Evolutionary conservation across 148 eudicot species (phyloP), one percentile per base, ranked within the genome.

Genomic region (Chenopodium berlandieri): DNA sequence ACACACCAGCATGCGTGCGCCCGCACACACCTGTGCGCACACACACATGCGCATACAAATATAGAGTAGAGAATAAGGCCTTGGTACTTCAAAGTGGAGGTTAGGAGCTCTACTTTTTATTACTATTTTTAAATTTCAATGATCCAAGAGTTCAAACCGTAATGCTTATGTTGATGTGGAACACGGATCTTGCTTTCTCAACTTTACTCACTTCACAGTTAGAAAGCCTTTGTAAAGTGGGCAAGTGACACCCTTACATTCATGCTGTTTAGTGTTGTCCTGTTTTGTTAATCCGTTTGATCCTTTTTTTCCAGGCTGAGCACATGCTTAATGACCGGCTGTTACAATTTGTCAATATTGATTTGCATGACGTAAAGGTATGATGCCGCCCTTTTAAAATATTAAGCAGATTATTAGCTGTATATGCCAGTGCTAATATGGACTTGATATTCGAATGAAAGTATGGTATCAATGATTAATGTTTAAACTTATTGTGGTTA

Each of bases 351-450:
- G 97, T 92, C 85, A 94, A 94, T 86, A 85, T 94, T 80, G 99
- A 96, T 86, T 86, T 96, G 86, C 99, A 88, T 60, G 98, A 96
- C 75, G 99, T 96, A 78, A 96, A 96, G 99, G 99, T 95, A 93
- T 58, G 56, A 12, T 76, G 14, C 19, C 27, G 47, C 16, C n/a
- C 13, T 52, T 7, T 1, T 30, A 13, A 19, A 71, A 2, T 37
- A 44, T 71, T 7, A 3, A 40, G 7, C 13, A 71, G 30, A 40
- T 44, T 37, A 1, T 71, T 40, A 25, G 30, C 60, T 73, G 20
- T 73, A 27, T 46, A 14, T 17, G 12, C 19, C 56, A 20, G 47
- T 8, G 48, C 27, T 71, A 22, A 27, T 40, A 5, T 16, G 22
- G 16, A 46, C 2, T 70, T 71, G 52, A 71, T 22, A 27, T 27